phyloP scores from a whole-genome alignment of 371 early-diverging fungal species.

The Coemansia sp. region DNA sequence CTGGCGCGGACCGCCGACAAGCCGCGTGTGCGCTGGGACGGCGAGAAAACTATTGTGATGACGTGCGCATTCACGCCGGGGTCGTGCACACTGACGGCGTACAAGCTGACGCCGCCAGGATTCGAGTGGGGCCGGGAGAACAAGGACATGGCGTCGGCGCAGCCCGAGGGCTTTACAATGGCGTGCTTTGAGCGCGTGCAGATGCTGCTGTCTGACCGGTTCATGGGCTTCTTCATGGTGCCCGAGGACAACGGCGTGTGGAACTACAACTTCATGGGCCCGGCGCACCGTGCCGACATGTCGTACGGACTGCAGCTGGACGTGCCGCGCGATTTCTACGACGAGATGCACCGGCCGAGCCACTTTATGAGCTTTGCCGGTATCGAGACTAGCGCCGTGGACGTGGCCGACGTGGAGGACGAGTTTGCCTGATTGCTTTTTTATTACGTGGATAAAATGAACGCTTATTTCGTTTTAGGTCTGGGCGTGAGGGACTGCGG shows the following conservation, averaged over 20 bases:
- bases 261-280: slow-evolving; percentile 98
- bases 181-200: slow-evolving; percentile 93
- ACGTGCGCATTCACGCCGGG: slow-evolving; percentile 98
- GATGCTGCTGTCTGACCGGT: slow-evolving; percentile 90
- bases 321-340: slow-evolving; percentile 95
- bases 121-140: slow-evolving; percentile 93
- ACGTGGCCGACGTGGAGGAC: slow-evolving; percentile 49
- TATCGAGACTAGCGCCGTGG: slow-evolving; percentile 55
- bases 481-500: too few species aligned
- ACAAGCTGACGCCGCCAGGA: slow-evolving; percentile 92
- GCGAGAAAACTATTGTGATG: slow-evolving; percentile 85
- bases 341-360: slow-evolving; percentile 91
- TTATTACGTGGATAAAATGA: background rate
- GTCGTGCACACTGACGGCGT: slow-evolving; percentile 93
- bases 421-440: slow-evolving; percentile 42
- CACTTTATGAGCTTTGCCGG: slow-evolving; percentile 95
- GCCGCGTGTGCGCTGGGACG: slow-evolving; percentile 82
- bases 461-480: background rate
- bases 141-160: slow-evolving; percentile 66
- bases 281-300: slow-evolving; percentile 87
- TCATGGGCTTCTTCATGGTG: slow-evolving; percentile 98
- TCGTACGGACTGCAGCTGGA: slow-evolving; percentile 86
- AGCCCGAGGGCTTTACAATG: slow-evolving; percentile 86
- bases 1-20: slow-evolving; percentile 59
- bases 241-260: slow-evolving; percentile 83